phyloP scores from a whole-genome alignment of 176 grass and related monocot genomes.

The Avena sativa region DNA sequence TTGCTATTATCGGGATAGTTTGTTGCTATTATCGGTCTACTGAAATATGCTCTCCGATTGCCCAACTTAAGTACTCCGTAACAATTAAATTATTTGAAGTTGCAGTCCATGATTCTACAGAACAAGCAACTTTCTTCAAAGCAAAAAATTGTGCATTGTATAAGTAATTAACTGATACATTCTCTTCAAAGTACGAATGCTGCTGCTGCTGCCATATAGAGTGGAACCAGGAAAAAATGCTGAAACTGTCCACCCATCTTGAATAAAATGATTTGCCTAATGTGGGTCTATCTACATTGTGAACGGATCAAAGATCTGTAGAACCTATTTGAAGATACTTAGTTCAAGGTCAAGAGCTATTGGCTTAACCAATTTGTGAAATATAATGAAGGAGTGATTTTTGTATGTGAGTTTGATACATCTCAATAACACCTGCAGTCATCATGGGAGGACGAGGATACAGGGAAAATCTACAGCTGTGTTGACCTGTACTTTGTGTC shows the following conservation, averaged over 20 bases:
- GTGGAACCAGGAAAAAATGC: conserved; percentile 2
- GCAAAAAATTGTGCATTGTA: neutral
- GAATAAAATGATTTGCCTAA: conserved; percentile 11
- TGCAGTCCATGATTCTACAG: neutral
- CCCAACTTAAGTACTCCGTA: neutral
- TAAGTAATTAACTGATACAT: conserved; percentile 6
- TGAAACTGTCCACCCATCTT: neutral
- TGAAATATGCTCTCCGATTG: neutral
- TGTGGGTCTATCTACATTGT: neutral
- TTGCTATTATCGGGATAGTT: neutral
- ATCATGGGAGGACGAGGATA: conserved; percentile 95
- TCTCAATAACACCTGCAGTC: conserved; percentile 59
- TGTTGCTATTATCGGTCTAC: neutral
- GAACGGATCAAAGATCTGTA: conserved; percentile 22
- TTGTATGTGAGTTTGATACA: conserved; percentile 11
- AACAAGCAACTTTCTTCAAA: neutral
- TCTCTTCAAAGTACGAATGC: conserved; percentile 3
- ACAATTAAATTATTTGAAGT: conserved; percentile 1
- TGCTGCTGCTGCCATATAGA: conserved; percentile 30
- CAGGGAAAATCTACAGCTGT: conserved; percentile 87
- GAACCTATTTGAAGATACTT: conserved; percentile 24
- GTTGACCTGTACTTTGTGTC: conserved; percentile 92
- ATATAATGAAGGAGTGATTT: conserved; percentile 6
- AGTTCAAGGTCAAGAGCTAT: conserved; percentile 17
- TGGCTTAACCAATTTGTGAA: conserved; percentile 22